These are phyloP conservation scores for Lactarius evosmus DNA, from an alignment of 768 basidiomycete species.

Conservation along the genomic window DNA sequence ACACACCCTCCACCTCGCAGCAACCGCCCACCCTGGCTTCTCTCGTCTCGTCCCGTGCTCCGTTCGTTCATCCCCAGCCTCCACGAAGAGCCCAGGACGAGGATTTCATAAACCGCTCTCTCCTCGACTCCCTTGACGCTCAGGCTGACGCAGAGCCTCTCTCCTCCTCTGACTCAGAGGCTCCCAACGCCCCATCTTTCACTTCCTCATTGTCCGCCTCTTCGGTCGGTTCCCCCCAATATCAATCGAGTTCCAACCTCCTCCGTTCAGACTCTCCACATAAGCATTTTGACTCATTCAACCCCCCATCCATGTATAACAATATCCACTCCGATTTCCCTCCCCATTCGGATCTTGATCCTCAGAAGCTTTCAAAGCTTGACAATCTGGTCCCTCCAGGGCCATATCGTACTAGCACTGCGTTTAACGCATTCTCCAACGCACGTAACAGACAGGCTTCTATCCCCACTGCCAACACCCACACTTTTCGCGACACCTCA, in stretches of 20 bases:
- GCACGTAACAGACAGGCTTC: conserved; percentile 26
- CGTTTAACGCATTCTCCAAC: conserved; percentile 29
- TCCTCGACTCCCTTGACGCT: conserved; percentile 78
- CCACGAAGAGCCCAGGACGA: conserved; percentile 48
- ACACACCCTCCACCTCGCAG: conserved; percentile 30
- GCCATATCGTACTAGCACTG: conserved; percentile 28
- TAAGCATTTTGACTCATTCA: conserved; percentile 39
- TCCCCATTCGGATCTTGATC: conserved; percentile 23
- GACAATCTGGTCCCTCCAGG: conserved; percentile 27
- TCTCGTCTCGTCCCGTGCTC: conserved; percentile 34
- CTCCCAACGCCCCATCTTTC: conserved; percentile 40
- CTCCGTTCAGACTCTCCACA: conserved; percentile 54
- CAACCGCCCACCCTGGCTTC: conserved; percentile 37
- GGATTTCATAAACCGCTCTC: conserved; percentile 83
- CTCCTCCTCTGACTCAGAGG: conserved; percentile 51
- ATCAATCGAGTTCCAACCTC: conserved; percentile 49
- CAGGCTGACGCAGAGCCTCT: conserved; percentile 77
- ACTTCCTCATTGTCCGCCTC: conserved; percentile 52
- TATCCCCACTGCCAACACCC: conserved; percentile 18
- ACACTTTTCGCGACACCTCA: conserved; percentile 30
- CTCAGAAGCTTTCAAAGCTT: conserved; percentile 25
- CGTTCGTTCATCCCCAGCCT: conserved; percentile 32
- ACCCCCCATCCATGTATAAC: conserved; percentile 36
- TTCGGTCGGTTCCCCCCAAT: conserved; percentile 47
- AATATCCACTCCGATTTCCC: conserved; percentile 26